These are phyloP conservation scores for Calonectria henricotiae DNA, from an alignment of 2,329 filamentous ascomycete species.

Conservation along the genomic window DNA sequence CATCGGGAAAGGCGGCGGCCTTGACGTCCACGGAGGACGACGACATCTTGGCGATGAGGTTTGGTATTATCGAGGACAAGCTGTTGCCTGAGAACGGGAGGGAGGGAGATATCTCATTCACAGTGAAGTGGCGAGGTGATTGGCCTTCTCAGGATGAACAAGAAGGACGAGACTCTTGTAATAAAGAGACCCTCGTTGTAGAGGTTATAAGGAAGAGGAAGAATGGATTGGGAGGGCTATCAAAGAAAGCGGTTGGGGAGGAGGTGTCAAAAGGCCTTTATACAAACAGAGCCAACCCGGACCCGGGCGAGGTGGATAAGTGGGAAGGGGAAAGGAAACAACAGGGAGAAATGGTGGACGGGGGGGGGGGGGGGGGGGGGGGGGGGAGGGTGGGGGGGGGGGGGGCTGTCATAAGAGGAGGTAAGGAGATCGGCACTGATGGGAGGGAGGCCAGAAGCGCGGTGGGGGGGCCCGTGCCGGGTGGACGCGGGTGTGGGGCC, in stretches of 20 bases:
- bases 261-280: conserved; percentile 53
- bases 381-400: no score
- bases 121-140: conserved; percentile 33
- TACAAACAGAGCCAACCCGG: conserved; percentile 48
- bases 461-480: no score
- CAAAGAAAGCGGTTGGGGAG: conserved; percentile 46
- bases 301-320: conserved; percentile 44
- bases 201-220: conserved; percentile 33
- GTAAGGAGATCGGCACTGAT: no score
- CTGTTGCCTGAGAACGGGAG: conserved; percentile 29
- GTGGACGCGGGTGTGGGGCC: no score
- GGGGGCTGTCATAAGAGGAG: no score
- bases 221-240: conserved; percentile 40
- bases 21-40: conserved; percentile 60
- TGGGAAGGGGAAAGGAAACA: conserved; percentile 39
- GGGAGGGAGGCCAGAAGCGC: no score
- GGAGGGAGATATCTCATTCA: conserved; percentile 30
- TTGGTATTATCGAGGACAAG: conserved; percentile 31
- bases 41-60: conserved; percentile 53
- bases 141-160: conserved; percentile 43
- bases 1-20: conserved; percentile 66
- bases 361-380: conserved; percentile 45
- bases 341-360: conserved; percentile 40
- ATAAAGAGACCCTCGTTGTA: conserved; percentile 42
- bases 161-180: conserved; percentile 38